These are phyloP conservation scores for Rehmannia glutinosa DNA, from an alignment of 257 asterid species.

Conservation along the genomic window DNA sequence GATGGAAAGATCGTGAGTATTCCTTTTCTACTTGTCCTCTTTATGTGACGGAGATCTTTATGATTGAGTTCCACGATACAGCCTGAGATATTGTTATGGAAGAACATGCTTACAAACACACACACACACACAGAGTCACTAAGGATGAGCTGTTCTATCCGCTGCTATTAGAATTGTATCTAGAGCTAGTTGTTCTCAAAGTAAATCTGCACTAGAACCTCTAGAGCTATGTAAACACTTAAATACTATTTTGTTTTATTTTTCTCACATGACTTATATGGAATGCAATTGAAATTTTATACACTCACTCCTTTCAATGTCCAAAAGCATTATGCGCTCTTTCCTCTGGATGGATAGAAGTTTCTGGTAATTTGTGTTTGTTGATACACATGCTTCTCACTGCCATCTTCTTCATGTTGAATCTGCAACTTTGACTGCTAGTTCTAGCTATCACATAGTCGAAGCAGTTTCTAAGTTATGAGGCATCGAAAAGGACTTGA, in stretches of 20 bases:
- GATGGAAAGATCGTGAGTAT: slow-evolving; percentile 60
- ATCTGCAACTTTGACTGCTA: not conserved
- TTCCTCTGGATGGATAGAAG: not conserved
- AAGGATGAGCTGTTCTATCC: not conserved
- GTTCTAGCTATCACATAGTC: not conserved
- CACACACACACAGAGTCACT: not conserved
- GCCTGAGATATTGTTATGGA: not conserved
- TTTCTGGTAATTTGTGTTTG: not conserved
- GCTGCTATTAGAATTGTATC: not conserved
- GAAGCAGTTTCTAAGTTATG: not conserved
- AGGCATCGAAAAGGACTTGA: not conserved
- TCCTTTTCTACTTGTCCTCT: not conserved
- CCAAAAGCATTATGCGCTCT: no score
- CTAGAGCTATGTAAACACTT: not conserved
- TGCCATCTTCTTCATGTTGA: not conserved
- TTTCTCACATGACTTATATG: not conserved
- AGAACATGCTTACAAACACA: not conserved
- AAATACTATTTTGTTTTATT: not conserved
- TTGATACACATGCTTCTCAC: not conserved
- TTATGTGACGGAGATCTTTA: not conserved
- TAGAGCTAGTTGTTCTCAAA: not conserved
- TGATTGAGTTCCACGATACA: not conserved
- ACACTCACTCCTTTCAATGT: no score
- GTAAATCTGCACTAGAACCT: not conserved
- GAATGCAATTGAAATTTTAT: no score